A percentile compares a stretch with the other conserved stretches of the same genome.
Conservation (phyloP, 2,329 filamentous ascomycete species). For the Bipolaris bicolor region DNA sequence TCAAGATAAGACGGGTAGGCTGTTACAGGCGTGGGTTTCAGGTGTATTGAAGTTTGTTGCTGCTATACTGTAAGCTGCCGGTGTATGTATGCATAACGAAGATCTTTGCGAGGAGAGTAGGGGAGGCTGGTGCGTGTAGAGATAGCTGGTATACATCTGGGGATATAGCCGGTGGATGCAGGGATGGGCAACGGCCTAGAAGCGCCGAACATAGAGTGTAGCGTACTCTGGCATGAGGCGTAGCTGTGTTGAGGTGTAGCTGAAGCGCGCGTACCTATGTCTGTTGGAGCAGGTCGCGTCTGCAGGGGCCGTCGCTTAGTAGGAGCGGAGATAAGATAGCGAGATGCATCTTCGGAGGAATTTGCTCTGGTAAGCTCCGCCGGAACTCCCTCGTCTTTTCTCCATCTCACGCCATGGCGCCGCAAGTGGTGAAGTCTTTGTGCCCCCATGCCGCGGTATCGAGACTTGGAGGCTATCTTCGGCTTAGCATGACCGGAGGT, state of each 20-base stretch:
- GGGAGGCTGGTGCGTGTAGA: conserved; percentile 1
- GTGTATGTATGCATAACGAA: conserved; percentile 4
- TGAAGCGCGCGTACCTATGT: too few species aligned
- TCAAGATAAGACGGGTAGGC: conserved; percentile 3
- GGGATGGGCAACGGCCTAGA: conserved; percentile 1
- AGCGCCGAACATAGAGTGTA: not conserved
- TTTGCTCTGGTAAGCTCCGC: conserved; percentile 11
- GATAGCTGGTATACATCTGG: not conserved
- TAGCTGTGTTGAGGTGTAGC: not conserved
- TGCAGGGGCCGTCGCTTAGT: conserved; percentile 2
- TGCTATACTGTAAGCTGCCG: not conserved
- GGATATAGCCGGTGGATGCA: conserved; percentile 2
- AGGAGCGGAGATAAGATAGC: conserved; percentile 9
- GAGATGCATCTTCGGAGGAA: conserved; percentile 7
- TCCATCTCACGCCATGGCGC: conserved; percentile 33
- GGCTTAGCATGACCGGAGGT: conserved; percentile 30
- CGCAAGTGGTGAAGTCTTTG: conserved; percentile 14
- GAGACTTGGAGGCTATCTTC: conserved; percentile 35
- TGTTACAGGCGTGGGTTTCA: not conserved
- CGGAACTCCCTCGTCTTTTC: conserved; percentile 18
- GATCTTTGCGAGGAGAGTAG: conserved; percentile 9
- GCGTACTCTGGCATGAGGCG: not conserved
- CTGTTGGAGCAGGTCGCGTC: not conserved
- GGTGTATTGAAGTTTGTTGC: not conserved
- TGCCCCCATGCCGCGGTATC: conserved; percentile 1